Conservation (phyloP, 352 stramenopile genomes). For the Detonula confervacea region DNA sequence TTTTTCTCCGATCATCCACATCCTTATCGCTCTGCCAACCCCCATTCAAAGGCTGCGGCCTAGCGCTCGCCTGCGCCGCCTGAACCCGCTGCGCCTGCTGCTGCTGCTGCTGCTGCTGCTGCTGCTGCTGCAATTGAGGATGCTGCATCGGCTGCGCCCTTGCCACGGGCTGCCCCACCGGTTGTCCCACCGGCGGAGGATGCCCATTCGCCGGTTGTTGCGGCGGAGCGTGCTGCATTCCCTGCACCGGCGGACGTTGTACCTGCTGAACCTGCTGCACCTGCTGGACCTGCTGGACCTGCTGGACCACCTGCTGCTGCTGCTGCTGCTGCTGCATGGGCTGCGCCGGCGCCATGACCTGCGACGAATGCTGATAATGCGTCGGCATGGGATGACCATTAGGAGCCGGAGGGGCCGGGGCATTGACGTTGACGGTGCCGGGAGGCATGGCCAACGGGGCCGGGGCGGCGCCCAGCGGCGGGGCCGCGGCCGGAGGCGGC, state of each 20-base stretch:
- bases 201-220: too few species aligned
- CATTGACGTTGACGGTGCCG: constrained; percentile 5
- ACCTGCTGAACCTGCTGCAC: constrained; percentile 7
- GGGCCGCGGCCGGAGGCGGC: constrained; percentile 14
- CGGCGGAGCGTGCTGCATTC: not conserved
- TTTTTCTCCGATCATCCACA: constrained; percentile 81
- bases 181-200: not conserved
- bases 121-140: constrained; percentile 27
- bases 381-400: constrained; percentile 45
- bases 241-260: not conserved
- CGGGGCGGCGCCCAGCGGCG: not conserved
- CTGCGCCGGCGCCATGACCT: constrained; percentile 19
- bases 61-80: constrained; percentile 18
- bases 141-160: constrained; percentile 22
- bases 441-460: constrained; percentile 37
- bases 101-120: constrained; percentile 22
- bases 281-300: not conserved
- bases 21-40: constrained; percentile 86
- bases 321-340: constrained; percentile 38
- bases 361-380: constrained; percentile 59
- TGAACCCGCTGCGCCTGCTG: too few species aligned
- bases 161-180: not conserved
- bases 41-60: constrained; percentile 72
- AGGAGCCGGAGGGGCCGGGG: constrained; percentile 17
- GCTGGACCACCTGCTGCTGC: too few species aligned